Evolutionary conservation across 228 moss, liverwort and hornwort species (phyloP).

Genomic region (Sphagnum fallax): DNA sequence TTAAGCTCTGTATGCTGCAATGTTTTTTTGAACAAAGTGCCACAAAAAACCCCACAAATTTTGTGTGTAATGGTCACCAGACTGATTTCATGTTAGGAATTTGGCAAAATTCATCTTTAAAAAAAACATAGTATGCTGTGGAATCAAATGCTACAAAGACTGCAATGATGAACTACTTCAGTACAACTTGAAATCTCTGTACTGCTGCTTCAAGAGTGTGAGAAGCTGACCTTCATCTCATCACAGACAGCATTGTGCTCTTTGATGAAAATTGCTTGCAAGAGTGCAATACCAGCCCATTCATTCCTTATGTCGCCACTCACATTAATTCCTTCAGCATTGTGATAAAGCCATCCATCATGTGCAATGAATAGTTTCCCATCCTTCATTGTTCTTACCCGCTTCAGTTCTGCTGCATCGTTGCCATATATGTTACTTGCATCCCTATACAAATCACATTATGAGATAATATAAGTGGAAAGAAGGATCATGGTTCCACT

Average conservation of each 20-base stretch:
- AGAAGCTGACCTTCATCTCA: slow-evolving; percentile 23
- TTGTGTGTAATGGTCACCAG: too few relatives aligned
- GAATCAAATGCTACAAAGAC: too few relatives aligned
- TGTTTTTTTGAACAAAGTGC: too few relatives aligned
- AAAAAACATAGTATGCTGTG: too few relatives aligned
- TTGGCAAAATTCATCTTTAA: too few relatives aligned
- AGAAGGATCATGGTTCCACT: too few relatives aligned
- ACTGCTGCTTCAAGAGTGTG: too few relatives aligned
- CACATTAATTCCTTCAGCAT: slow-evolving; percentile 18
- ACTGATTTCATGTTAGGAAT: too few relatives aligned
- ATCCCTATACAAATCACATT: slow-evolving; percentile 25
- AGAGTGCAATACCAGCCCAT: slow-evolving; percentile 41
- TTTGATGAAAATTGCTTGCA: slow-evolving; percentile 53
- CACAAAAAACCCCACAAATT: too few relatives aligned
- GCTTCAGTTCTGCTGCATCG: slow-evolving; percentile 1
- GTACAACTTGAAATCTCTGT: too few relatives aligned
- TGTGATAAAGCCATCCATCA: slow-evolving; percentile 25
- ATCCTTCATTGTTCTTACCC: slow-evolving; percentile 22
- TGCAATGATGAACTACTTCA: too few relatives aligned
- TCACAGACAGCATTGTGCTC: slow-evolving; percentile 59
- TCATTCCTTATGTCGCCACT: slow-evolving; percentile 50
- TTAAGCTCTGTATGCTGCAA: too few relatives aligned
- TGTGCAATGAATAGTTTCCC: slow-evolving; percentile 43
- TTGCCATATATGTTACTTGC: slow-evolving; percentile 51
- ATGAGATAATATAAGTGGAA: not conserved